Evolutionary conservation across 495 filamentous ascomycete species (phyloP).

Genomic region (Penicillium pancosmium): DNA sequence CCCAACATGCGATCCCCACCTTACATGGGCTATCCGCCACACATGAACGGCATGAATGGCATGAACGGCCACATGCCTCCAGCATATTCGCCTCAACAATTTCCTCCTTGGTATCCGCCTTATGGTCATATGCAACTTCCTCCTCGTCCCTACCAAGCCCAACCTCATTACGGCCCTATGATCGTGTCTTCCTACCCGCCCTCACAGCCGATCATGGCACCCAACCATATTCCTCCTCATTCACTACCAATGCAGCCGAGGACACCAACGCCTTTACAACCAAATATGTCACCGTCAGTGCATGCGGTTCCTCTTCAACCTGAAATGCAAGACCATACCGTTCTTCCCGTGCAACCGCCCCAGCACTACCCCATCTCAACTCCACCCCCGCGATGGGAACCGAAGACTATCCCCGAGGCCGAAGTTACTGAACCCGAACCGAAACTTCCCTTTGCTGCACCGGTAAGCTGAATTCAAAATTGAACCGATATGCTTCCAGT

Average conservation of each 20-base stretch:
- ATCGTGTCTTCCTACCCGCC: constrained; percentile 54
- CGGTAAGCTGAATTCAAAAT: constrained; percentile 52
- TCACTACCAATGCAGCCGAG: constrained; percentile 42
- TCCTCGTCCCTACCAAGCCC: constrained; percentile 39
- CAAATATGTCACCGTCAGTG: constrained; percentile 45
- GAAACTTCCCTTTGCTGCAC: constrained; percentile 58
- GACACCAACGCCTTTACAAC: constrained; percentile 45
- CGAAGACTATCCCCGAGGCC: constrained; percentile 21
- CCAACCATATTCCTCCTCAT: constrained; percentile 41
- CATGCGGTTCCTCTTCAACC: constrained; percentile 30
- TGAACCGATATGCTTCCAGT: background rate
- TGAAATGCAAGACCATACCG: constrained; percentile 37
- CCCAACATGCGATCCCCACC: constrained; percentile 50
- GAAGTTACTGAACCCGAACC: constrained; percentile 8
- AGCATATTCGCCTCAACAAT: constrained; percentile 47
- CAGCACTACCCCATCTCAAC: constrained; percentile 35
- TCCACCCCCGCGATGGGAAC: constrained; percentile 33
- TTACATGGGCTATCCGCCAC: constrained; percentile 50
- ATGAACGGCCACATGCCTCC: constrained; percentile 47
- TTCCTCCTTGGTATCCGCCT: constrained; percentile 49
- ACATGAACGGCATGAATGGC: constrained; percentile 29
- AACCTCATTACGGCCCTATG: constrained; percentile 49
- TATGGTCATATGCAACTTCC: constrained; percentile 51
- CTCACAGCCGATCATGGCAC: constrained; percentile 45
- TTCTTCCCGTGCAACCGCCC: constrained; percentile 28